phyloP scores from a whole-genome alignment of 257 asterid species.

The Capsicum rhomboideum region DNA sequence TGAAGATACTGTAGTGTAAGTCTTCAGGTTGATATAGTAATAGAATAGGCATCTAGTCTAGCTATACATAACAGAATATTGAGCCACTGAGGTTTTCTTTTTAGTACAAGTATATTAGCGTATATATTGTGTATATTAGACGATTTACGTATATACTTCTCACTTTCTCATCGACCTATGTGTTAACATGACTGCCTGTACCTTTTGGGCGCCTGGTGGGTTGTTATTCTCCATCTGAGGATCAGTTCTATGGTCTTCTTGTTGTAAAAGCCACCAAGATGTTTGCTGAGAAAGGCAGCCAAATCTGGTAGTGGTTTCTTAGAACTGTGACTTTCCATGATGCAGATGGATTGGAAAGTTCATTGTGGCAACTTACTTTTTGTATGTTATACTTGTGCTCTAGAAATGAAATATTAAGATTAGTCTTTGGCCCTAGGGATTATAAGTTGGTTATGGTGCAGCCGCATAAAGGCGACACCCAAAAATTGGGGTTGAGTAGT shows the following conservation, averaged over 20 bases:
- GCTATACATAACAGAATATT: too few relatives aligned
- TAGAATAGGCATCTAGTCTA: too few relatives aligned
- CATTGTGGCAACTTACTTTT: slow-evolving; percentile 25
- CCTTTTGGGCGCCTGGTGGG: not conserved
- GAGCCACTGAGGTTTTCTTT: too few relatives aligned
- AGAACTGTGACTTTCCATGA: not conserved
- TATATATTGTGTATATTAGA: not conserved
- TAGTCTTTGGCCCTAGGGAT: not conserved
- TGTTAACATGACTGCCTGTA: not conserved
- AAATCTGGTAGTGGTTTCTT: not conserved
- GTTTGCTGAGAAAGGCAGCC: not conserved
- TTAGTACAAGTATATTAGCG: too few relatives aligned
- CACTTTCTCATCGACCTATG: not conserved
- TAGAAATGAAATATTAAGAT: slow-evolving; percentile 4
- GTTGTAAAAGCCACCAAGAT: not conserved
- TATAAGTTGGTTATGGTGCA: not conserved
- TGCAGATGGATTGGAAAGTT: slow-evolving; percentile 33
- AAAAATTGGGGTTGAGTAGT: not conserved
- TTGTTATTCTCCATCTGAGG: not conserved
- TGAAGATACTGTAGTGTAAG: not conserved
- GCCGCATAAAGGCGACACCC: not conserved
- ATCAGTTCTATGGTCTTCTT: not conserved
- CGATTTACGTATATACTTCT: not conserved
- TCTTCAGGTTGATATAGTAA: not conserved
- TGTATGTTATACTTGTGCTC: slow-evolving; percentile 21